These are phyloP conservation scores for Pyricularia sp. DNA, from an alignment of 2,329 filamentous ascomycete genomes.

Conservation along the genomic window DNA sequence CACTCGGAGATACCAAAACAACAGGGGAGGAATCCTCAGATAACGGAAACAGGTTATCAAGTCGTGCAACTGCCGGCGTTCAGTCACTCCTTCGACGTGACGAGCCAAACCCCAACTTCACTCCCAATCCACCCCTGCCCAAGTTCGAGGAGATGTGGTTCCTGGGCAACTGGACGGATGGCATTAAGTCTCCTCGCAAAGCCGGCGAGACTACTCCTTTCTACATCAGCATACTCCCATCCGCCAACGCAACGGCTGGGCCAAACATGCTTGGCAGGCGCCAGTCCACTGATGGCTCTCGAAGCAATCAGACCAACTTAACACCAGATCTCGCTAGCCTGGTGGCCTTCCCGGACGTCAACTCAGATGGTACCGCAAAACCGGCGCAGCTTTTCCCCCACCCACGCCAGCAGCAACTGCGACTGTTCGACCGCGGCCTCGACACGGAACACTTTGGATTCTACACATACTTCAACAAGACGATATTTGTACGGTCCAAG, in stretches of 20 bases:
- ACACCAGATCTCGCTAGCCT: constrained; percentile 16
- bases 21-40: not conserved
- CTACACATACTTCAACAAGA: constrained; percentile 84
- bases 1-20: constrained; percentile 5
- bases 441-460: constrained; percentile 85
- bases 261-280: constrained; percentile 17
- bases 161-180: constrained; percentile 78
- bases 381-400: constrained; percentile 64
- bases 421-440: constrained; percentile 75
- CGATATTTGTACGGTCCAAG: constrained; percentile 66
- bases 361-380: constrained; percentile 62
- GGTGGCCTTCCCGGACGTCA: constrained; percentile 55
- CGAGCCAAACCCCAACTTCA: constrained; percentile 22
- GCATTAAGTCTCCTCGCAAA: constrained; percentile 55
- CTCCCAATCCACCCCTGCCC: constrained; percentile 47
- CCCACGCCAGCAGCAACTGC: constrained; percentile 66
- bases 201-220: constrained; percentile 83
- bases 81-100: not conserved
- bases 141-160: constrained; percentile 66
- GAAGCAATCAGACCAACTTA: constrained; percentile 3
- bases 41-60: not conserved
- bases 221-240: constrained; percentile 64
- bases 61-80: not conserved
- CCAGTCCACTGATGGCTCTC: not conserved
- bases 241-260: constrained; percentile 23